These are phyloP conservation scores for Tephrocybe sp. DNA, from an alignment of 768 basidiomycete genomes.

Conservation along the genomic window DNA sequence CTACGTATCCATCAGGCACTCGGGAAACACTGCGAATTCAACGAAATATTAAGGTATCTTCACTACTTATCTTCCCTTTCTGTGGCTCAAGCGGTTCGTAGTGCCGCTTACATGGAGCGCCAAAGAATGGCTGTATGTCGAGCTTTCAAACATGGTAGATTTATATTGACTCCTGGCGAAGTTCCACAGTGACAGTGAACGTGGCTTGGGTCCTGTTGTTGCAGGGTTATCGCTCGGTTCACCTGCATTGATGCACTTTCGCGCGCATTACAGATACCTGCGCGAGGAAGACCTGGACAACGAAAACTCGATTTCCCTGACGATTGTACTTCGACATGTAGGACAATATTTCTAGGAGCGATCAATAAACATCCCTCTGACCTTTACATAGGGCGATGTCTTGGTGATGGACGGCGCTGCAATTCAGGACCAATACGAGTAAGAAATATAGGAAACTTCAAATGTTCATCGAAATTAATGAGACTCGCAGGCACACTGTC, in stretches of 20 bases:
- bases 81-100: conserved; percentile 18
- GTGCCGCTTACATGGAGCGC: conserved; percentile 82
- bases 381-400: conserved; percentile 60
- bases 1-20: conserved; percentile 52
- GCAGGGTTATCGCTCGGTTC: conserved; percentile 80
- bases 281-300: conserved; percentile 26
- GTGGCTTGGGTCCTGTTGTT: conserved; percentile 68
- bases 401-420: conserved; percentile 74
- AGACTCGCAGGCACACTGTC: conserved; percentile 64
- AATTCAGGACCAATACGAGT: conserved; percentile 75
- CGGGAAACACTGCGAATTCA: conserved; percentile 45
- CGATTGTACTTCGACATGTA: conserved; percentile 68
- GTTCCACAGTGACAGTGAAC: conserved; percentile 83
- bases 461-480: background rate
- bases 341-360: conserved; percentile 17
- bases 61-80: no score
- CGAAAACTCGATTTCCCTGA: conserved; percentile 41
- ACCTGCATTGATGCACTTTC: conserved; percentile 79
- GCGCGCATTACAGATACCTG: conserved; percentile 40
- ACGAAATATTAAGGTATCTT: conserved; percentile 73
- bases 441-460: conserved; percentile 21
- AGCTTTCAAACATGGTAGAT: background rate
- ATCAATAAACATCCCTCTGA: background rate
- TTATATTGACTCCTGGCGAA: conserved; percentile 23
- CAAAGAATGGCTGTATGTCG: conserved; percentile 77